Base-by-base conservation (phyloP, 805 yeast genomes). In the Millerozyma miso region DNA sequence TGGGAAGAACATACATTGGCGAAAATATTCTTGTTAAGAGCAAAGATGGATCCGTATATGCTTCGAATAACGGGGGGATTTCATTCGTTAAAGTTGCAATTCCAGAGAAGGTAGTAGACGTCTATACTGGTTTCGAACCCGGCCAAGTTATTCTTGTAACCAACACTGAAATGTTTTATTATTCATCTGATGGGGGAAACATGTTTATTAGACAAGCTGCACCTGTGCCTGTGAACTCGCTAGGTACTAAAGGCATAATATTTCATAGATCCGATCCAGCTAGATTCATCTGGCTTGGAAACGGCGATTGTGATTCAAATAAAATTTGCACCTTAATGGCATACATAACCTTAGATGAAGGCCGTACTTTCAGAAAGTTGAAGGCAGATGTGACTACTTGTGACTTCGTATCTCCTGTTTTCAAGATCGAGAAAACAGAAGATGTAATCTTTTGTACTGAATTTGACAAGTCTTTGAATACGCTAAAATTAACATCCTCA, bases 271-370 rank as follows among this genome's bases (percentile, higher is more conserved):
- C 62, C 4, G 73, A 79, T 45, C 55, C 75, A 1, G 62, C 76
- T 5, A 73, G 79, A 56, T 79, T 88, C 51, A 81, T 93, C 31
- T 84, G 85, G 74, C 75, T 77, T 51, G 86, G 93, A 3, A 77
- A 76, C 35, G 68, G 73, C 20, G 74, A 75, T 13, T 85, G 95
- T 61, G 76, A 71, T 10, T 56, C 67, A 13, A 65, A 73, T 1
- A 42, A 50, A 1, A 62, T 69, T 15, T 90, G 97, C 62, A 68
- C 70, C 38, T 58, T 74, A 1, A 71, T 71, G 5, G 83, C 90
- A 0, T 83, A 72, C 50, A 65, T 78, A 43, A 83, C 96, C 1
- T 65, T 60, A 19, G 80, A 90, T 63, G 79, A 76, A 18, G 99
- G 98, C 17, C 52, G 61, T 19, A 60, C 74, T 4, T 93, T 89